Conservation (phyloP, 2,329 filamentous ascomycete genomes). For the Fusarium phyllophilum region DNA sequence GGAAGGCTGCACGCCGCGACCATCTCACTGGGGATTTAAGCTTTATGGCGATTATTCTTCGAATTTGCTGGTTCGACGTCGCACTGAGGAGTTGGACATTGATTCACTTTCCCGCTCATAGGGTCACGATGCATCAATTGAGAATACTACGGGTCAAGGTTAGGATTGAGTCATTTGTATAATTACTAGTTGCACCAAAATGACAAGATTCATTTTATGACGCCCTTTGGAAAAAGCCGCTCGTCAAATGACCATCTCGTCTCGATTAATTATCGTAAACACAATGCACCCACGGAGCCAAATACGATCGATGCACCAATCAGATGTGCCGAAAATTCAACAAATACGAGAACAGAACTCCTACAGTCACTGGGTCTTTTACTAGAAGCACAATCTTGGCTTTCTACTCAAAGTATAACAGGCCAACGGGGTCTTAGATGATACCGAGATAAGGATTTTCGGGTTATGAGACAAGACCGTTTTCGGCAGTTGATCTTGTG, state of each 20-base stretch:
- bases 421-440: neutral
- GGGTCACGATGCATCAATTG: neutral
- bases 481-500: neutral
- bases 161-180: too few species aligned
- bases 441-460: too few species aligned
- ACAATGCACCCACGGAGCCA: rapidly evolving
- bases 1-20: neutral
- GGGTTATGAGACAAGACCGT: rapidly evolving
- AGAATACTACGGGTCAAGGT: neutral
- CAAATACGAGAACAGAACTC: too few species aligned
- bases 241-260: neutral
- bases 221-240: neutral
- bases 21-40: rapidly evolving
- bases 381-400: rapidly evolving
- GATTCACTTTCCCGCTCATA: neutral
- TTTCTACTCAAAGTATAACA: neutral
- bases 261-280: neutral
- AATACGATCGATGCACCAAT: neutral
- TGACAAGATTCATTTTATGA: neutral
- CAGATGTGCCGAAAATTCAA: neutral
- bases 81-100: neutral
- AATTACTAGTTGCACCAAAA: neutral
- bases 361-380: too few species aligned
- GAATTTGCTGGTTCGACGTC: neutral
- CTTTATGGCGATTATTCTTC: neutral